Evolutionary conservation across 768 basidiomycete genomes (phyloP), one percentile per base, ranked within the genome.

Genomic region (Suillus lakei): DNA sequence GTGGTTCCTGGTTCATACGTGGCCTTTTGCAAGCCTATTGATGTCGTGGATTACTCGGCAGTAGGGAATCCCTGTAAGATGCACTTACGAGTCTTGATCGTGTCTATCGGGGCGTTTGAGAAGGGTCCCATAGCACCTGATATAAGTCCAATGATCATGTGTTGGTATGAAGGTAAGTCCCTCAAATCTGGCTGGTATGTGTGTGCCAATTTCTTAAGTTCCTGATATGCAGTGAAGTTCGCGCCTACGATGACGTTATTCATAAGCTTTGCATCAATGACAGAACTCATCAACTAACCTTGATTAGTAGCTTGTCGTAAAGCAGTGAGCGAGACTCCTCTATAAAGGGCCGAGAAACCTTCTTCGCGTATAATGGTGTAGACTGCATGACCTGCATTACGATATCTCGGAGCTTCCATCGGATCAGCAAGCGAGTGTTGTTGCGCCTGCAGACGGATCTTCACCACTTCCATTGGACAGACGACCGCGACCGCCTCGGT

Each of bases 401-500:
- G 86, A 78, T 99, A 99, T 77, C 92, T 86, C 5, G 98, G 98
- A 18, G 87, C 83, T 73, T 99, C 98, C 61, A 97, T 79, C 41
- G 98, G 98, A 78, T 99, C 98, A 8, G 96, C 94, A 56, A 99
- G 84, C 26, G 97, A 99, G 78, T 99, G 98, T 73, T 93, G 91
- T 74, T 99, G 98, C 4, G 98, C 97, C 79, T 99, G 98, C 71
- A 99, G 81, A 32, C 98, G 88, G 74, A 99, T 99, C 84, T 99
- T 99, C 75, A 99, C 93, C 23, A 99, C 98, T 76, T 99, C 98
- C 98, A 99, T 99, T 0, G 98, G 98, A 53, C 93, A 97, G 13
- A 99, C 98, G 53, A 99, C 95, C 18, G 88, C 83, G 21, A 99
- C 87, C 2, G 96, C 98, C 79, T 99, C 98, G 1, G 95, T 93